Evolutionary conservation across 495 filamentous ascomycete species (phyloP).

Genomic region (Penicillium waksmanii): DNA sequence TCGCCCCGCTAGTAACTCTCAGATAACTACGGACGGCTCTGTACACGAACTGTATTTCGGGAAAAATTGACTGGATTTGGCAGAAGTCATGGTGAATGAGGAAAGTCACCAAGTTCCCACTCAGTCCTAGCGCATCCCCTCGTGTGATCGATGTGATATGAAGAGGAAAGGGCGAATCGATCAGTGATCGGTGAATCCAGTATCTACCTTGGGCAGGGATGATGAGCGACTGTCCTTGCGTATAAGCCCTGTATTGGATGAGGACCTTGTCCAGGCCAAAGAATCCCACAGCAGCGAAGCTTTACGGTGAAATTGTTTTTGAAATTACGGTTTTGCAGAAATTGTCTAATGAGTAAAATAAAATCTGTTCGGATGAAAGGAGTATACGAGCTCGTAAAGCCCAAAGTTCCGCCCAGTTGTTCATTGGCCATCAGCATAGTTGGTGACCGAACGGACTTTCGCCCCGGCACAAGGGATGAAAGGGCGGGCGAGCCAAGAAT

Average conservation of each 20-base stretch:
- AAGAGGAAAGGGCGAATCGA: not conserved
- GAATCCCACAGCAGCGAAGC: not conserved
- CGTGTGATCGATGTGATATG: too few relatives aligned
- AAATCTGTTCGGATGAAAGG: not conserved
- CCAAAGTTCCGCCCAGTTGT: not conserved
- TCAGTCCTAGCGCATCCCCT: too few relatives aligned
- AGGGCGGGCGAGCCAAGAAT: conserved; percentile 1
- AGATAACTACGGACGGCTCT: too few relatives aligned
- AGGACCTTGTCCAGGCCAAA: not conserved
- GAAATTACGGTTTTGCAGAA: not conserved
- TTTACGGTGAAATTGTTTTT: not conserved
- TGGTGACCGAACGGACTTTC: not conserved
- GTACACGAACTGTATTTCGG: too few relatives aligned
- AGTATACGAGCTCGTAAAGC: not conserved
- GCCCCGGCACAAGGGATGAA: not conserved
- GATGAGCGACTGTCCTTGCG: not conserved
- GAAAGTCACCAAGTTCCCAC: too few relatives aligned
- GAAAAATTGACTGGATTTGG: too few relatives aligned
- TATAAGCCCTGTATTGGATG: not conserved
- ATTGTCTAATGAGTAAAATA: not conserved
- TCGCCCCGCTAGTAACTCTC: too few relatives aligned
- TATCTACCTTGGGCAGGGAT: not conserved
- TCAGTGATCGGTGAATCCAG: not conserved
- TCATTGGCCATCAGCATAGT: not conserved
- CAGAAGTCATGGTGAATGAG: too few relatives aligned